These are phyloP conservation scores for Suzukiozyma palmioleophila DNA, from an alignment of 1,139 yeast genomes.

Conservation along the genomic window DNA sequence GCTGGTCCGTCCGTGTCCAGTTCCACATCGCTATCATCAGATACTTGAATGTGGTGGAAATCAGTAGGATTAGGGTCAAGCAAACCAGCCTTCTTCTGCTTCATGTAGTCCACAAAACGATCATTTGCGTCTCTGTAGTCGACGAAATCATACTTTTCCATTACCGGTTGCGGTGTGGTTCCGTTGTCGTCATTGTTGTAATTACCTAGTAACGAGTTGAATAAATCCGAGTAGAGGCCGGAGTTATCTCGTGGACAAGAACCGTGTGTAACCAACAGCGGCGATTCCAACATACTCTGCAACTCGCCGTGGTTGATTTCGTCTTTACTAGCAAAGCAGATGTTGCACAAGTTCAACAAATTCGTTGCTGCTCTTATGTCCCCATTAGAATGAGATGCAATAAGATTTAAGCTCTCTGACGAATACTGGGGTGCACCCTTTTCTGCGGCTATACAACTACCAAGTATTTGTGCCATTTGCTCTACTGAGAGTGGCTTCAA, in stretches of 20 bases:
- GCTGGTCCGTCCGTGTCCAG: conserved; percentile 17
- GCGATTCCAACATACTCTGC: neutral
- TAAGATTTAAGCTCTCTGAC: conserved; percentile 11
- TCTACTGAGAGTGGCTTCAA: conserved; percentile 15
- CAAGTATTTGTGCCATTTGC: conserved; percentile 20
- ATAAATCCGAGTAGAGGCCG: conserved; percentile 1
- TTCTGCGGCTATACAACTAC: no score
- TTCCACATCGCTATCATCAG: conserved; percentile 32
- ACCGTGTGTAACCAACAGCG: neutral
- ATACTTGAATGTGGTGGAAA: conserved; percentile 24
- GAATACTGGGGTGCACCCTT: conserved; percentile 20
- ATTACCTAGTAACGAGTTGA: conserved; percentile 1
- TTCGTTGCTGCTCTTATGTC: conserved; percentile 34
- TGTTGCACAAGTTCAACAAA: conserved; percentile 26
- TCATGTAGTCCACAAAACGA: conserved; percentile 8
- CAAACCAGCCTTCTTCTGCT: conserved; percentile 7
- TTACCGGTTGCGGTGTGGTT: neutral
- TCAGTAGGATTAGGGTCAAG: conserved; percentile 8
- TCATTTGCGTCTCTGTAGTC: neutral
- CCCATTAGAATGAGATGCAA: conserved; percentile 20
- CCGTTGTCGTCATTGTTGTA: conserved; percentile 1
- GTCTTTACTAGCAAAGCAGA: conserved; percentile 7
- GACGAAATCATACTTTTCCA: conserved; percentile 7
- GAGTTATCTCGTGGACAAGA: neutral
- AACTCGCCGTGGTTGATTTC: conserved; percentile 1